These are phyloP conservation scores for Rhamnella rubrinervis DNA, from an alignment of 331 rosid genomes.

Conservation along the genomic window DNA sequence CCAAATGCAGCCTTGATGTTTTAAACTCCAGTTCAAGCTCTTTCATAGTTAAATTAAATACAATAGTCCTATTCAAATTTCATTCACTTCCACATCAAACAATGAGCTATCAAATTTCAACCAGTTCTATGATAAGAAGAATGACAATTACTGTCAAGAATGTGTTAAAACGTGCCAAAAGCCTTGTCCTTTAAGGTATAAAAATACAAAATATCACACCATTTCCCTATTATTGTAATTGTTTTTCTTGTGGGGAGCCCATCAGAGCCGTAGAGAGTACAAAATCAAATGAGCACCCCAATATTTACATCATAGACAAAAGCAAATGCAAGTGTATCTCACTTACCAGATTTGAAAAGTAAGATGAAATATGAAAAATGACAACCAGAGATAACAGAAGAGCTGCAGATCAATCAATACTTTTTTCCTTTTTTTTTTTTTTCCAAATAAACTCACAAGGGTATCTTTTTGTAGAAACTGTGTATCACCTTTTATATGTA, in stretches of 20 bases:
- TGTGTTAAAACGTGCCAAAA: too few species aligned
- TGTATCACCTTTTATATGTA: constrained; percentile 32
- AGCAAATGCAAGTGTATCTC: constrained; percentile 20
- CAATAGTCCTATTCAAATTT: background rate
- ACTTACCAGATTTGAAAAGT: background rate
- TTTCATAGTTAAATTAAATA: too few species aligned
- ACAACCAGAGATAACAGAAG: constrained; percentile 28
- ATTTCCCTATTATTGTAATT: constrained; percentile 8
- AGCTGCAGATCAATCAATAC: constrained; percentile 23
- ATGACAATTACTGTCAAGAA: background rate
- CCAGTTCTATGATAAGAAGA: background rate
- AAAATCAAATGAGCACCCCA: constrained; percentile 35
- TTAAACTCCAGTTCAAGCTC: too few species aligned
- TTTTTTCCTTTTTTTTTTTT: constrained; percentile 48
- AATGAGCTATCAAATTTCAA: background rate
- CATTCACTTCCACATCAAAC: background rate
- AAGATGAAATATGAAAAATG: constrained; percentile 22
- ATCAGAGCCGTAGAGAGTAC: constrained; percentile 31
- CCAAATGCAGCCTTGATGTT: too few species aligned
- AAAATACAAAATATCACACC: constrained; percentile 5
- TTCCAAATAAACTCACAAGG: constrained; percentile 15
- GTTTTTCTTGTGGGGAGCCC: background rate
- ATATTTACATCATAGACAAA: constrained; percentile 51
- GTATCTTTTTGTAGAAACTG: constrained; percentile 27
- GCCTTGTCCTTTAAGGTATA: background rate